Conservation (phyloP, 163 green algal genomes). For the Smithsoniella earleae region DNA sequence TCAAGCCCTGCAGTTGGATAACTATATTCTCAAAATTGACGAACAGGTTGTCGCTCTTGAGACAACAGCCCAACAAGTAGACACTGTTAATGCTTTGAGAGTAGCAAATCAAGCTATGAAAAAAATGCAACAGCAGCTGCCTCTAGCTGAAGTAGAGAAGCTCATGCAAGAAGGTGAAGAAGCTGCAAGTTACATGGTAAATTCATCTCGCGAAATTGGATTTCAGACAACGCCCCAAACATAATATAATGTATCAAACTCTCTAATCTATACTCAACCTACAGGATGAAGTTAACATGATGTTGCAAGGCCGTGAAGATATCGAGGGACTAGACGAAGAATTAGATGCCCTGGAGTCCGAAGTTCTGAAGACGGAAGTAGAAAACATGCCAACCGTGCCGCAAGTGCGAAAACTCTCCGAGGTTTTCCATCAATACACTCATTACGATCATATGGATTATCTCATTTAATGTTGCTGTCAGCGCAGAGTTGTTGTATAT, state of each 20-base stretch:
- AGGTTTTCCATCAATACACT: too few species aligned
- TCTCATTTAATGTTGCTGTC: too few species aligned
- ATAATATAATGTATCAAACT: too few species aligned
- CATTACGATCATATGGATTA: too few species aligned
- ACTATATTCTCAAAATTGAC: constrained; percentile 9
- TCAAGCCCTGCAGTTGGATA: constrained; percentile 6
- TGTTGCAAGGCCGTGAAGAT: background rate
- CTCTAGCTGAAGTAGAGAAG: constrained; percentile 13
- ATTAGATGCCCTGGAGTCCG: constrained; percentile 1
- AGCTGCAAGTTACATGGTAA: background rate
- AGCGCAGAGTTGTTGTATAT: too few species aligned
- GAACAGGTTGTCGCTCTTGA: constrained; percentile 22
- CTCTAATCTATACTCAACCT: too few species aligned
- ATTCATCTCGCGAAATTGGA: too few species aligned
- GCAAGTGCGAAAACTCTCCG: too few species aligned
- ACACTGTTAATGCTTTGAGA: constrained; percentile 17
- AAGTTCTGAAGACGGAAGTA: background rate
- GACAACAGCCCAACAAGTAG: constrained; percentile 21
- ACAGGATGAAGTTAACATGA: constrained; percentile 3
- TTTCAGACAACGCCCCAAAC: too few species aligned
- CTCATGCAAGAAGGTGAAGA: constrained; percentile 27
- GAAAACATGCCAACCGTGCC: background rate
- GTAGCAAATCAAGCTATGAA: constrained; percentile 18
- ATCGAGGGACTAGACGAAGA: background rate
- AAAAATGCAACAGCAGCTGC: constrained; percentile 9